Base-by-base conservation (phyloP, 1,284 basidiomycete species). In the Flammula alnicola region DNA sequence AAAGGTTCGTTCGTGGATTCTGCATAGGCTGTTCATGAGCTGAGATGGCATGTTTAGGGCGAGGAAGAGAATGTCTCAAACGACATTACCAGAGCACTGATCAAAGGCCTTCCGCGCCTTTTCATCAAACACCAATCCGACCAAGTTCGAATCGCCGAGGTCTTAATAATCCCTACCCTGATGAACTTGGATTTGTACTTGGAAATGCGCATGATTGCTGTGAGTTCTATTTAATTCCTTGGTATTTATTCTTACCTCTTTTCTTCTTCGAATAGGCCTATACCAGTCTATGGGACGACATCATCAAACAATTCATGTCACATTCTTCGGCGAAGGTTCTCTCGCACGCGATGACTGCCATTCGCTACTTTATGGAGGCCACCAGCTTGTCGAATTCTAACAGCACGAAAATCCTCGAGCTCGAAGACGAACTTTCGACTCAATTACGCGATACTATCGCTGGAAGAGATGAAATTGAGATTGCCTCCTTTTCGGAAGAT, bases 41-140 rank as follows among this genome's bases (percentile, higher is more conserved):
- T 49, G 12, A 51, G 4, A 14, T 14, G 19, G 44, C n/a, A 16
- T 40, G 37, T 17, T 17, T 42, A 92, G 79, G 84, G 83, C 5
- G 91, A 95, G 55, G 88, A 88, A 44, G 86, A 90, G 49, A 79
- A 78, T 33, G 70, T 84, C 30, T 69, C 80, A 19, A 82, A 84
- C 27, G 83, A 89, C 47, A 83, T 95, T 50, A 95, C 94, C 0
- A 86, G 93, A 16, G 86, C 83, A 9, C 72, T 98, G 42, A 96
- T 98, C 63, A 91, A 92, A 52, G 86, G 86, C 1, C 75, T 99
- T 1, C 95, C 96, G 0, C 78, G 86, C 46, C 75, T 99, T 19
- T 91, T 98, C 66, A 84, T 93, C 62, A 98, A 97, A 68, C 90
- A 98, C 68, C 93, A 97, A 65, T 88, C 92, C 0, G 94, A 98